Evolutionary conservation across 2,329 filamentous ascomycete genomes (phyloP), one percentile per base, ranked within the genome.

Genomic region (Coleophoma cylindrospora): DNA sequence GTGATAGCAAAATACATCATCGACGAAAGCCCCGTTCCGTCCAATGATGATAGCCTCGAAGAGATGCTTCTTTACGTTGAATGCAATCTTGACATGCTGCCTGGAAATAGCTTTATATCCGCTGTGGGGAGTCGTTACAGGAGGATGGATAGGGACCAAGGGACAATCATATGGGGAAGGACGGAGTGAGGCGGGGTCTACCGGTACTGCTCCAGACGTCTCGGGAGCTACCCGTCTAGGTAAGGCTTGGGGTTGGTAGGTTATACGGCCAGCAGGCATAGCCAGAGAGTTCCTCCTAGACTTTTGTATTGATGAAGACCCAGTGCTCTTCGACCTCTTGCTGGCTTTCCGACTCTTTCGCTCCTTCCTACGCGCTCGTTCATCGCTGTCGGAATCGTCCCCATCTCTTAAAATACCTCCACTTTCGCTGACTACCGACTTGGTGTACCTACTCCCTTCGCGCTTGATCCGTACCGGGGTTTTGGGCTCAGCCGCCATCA

Each of bases 31-130:
- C 6, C 86, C 86, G 58, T 90, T 90, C 54, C 68, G 64, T 11
- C 77, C 76, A n/a, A 76, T 63, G 12, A 80, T 70, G 38, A 71
- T 60, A 43, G 87, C 80, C 62, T 89, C 81, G 60, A 89, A 91
- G 7, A 80, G 71, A 17, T 80, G 74, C 38, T 74, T 74, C 12
- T 80, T 71, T 54, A 79, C 74, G 60, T 87, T 86, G 68, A 84
- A 91, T 43, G 79, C 73, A 57, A 92, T 89, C 60, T 83, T 84
- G 45, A 89, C 72, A 64, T 92, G 88, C 58, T 86, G 74, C 53
- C 87, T 75, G 3, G 87, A 91, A 49, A 91, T 91, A 46, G 79
- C 80, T 62, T 86, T 87, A 46, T 87, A 88, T 54, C 79, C 81
- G 52, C 67, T 73, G 3, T 81, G 78, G 53, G 81, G 80, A 45